Conservation (phyloP, 805 yeast genomes). For the Tetrapisispora nanseiensis region DNA sequence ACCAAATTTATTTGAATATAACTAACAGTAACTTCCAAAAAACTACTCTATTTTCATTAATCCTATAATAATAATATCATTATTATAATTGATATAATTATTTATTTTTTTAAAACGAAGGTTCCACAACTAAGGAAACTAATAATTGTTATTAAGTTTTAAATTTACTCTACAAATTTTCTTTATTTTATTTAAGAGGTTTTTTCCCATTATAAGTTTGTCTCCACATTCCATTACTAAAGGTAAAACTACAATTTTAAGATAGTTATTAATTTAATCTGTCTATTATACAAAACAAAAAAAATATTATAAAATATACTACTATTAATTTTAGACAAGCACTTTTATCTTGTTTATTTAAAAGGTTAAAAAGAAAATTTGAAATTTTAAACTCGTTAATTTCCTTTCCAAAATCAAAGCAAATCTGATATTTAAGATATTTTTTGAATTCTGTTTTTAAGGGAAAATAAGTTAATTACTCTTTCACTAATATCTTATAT, state of each 20-base stretch:
- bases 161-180: background rate
- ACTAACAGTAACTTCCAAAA: background rate
- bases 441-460: background rate
- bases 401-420: background rate
- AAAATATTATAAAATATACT: no score
- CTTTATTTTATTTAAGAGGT: background rate
- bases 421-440: background rate
- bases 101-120: slow-evolving; percentile 2
- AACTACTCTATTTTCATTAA: no score
- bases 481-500: background rate
- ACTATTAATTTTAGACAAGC: no score
- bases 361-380: background rate
- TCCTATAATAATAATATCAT: no score
- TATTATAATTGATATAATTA: background rate
- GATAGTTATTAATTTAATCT: slow-evolving; percentile 30
- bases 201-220: background rate
- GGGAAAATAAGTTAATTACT: background rate
- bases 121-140: slow-evolving; percentile 2
- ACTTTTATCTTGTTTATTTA: no score
- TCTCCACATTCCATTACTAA: no score
- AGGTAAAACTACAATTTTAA: slow-evolving; percentile 7
- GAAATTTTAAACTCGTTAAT: background rate
- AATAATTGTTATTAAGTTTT: background rate
- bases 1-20: background rate
- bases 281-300: slow-evolving; percentile 11